Conservation (phyloP, 2,329 filamentous ascomycete species). For the Penicillium sp. region DNA sequence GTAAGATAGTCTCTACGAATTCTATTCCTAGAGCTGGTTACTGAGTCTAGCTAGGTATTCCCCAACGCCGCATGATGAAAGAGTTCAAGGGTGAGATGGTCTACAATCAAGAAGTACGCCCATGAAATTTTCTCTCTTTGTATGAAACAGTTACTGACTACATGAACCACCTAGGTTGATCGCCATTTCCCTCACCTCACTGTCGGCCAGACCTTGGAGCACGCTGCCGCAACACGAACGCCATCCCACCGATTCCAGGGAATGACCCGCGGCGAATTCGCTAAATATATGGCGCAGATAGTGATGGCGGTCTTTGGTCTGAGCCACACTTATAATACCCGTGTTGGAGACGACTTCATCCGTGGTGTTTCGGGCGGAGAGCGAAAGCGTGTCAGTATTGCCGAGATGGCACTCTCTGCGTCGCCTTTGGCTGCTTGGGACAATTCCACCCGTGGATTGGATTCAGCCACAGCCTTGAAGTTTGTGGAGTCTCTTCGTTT, state of each 20-base stretch:
- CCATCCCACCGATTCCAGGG: slow-evolving; percentile 32
- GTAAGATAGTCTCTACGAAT: slow-evolving; percentile 32
- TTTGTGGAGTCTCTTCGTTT: slow-evolving; percentile 55
- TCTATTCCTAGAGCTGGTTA: not conserved
- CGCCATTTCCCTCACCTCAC: slow-evolving; percentile 65
- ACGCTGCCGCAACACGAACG: slow-evolving; percentile 68
- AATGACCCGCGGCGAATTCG: slow-evolving; percentile 36
- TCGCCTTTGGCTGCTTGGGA: slow-evolving; percentile 45
- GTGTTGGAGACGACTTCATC: slow-evolving; percentile 54
- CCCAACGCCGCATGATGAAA: slow-evolving; percentile 31
- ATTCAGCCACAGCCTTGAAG: slow-evolving; percentile 56
- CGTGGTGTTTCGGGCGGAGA: slow-evolving; percentile 62
- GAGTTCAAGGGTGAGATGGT: slow-evolving; percentile 41
- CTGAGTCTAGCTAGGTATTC: slow-evolving; percentile 14
- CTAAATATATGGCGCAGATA: slow-evolving; percentile 44
- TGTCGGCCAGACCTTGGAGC: slow-evolving; percentile 75
- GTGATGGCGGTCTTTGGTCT: slow-evolving; percentile 43
- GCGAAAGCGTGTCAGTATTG: slow-evolving; percentile 60
- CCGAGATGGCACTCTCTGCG: slow-evolving; percentile 51
- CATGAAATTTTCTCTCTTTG: not conserved
- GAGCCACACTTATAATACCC: slow-evolving; percentile 51
- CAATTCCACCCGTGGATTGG: slow-evolving; percentile 51
- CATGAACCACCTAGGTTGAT: slow-evolving; percentile 66
- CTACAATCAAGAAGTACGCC: slow-evolving; percentile 47
- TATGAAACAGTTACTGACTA: not conserved